Percentiles rank a stretch among this genome's conserved stretches.
These are phyloP conservation scores for Lolium perenne DNA, from an alignment of 176 grass and related monocot genomes.

Conservation along the genomic window DNA sequence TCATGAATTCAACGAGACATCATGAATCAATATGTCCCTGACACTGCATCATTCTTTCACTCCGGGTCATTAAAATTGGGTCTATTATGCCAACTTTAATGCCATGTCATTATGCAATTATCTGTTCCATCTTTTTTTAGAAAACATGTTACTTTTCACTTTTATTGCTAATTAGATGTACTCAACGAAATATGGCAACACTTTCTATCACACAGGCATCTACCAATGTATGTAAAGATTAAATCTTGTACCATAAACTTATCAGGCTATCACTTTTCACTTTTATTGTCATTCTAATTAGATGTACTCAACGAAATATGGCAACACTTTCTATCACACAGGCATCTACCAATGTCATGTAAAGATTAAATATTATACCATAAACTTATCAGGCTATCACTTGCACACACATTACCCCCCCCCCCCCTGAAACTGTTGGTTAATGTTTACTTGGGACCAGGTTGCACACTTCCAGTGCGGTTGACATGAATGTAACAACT, in stretches of 20 bases:
- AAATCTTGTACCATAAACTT: neutral
- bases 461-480: neutral
- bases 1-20: too few species aligned
- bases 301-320: neutral
- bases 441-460: neutral
- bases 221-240: neutral
- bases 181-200: neutral
- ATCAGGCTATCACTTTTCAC: neutral
- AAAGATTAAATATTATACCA: neutral
- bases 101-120: constrained; percentile 1
- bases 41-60: neutral
- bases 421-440: neutral
- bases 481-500: constrained; percentile 13
- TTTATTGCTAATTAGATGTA: constrained; percentile 16
- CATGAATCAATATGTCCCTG: neutral
- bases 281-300: constrained; percentile 34
- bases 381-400: neutral
- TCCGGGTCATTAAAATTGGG: constrained; percentile 11
- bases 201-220: neutral
- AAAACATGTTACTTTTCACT: neutral
- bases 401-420: constrained; percentile 7
- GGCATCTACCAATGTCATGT: neutral
- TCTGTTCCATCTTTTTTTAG: neutral
- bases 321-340: neutral
- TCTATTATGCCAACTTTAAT: neutral